Evolutionary conservation across 2,329 filamentous ascomycete genomes (phyloP).

Genomic region (Verticillium nonalfalfae): DNA sequence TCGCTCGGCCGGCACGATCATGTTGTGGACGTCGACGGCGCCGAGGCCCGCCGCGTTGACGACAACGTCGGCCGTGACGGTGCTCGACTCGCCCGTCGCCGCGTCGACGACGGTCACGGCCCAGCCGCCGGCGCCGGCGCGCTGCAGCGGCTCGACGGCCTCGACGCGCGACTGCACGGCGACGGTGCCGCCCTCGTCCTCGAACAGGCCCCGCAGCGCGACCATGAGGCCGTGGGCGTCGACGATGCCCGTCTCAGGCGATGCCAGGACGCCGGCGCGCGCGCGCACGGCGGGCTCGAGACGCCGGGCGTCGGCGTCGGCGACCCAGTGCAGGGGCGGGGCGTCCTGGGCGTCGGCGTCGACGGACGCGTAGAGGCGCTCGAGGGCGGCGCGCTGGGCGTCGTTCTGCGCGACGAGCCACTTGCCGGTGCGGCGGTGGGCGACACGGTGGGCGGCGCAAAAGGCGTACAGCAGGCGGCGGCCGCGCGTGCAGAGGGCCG

Average conservation of each 20-base stretch:
- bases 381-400: constrained; percentile 58
- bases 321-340: constrained; percentile 62
- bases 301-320: constrained; percentile 49
- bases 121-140: constrained; percentile 58
- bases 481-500: constrained; percentile 72
- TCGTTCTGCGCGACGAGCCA: constrained; percentile 89
- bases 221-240: constrained; percentile 84
- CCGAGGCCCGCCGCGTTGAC: constrained; percentile 83
- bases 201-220: constrained; percentile 68
- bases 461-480: constrained; percentile 72
- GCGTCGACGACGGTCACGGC: constrained; percentile 50
- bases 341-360: constrained; percentile 36
- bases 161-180: constrained; percentile 65
- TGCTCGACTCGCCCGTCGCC: constrained; percentile 37
- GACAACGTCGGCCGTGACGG: constrained; percentile 68
- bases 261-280: constrained; percentile 70
- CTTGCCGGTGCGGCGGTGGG: constrained; percentile 73
- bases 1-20: constrained; percentile 57
- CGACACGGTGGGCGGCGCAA: constrained; percentile 61
- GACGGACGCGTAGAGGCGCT: constrained; percentile 43
- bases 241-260: constrained; percentile 80
- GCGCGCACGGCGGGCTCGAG: constrained; percentile 74
- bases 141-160: constrained; percentile 43
- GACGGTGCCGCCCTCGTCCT: constrained; percentile 68
- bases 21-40: constrained; percentile 73